Percentiles rank a stretch among this genome's conserved stretches.
These are phyloP conservation scores for Sporothrix dimorphospora DNA, from an alignment of 2,329 filamentous ascomycete genomes.

Conservation along the genomic window DNA sequence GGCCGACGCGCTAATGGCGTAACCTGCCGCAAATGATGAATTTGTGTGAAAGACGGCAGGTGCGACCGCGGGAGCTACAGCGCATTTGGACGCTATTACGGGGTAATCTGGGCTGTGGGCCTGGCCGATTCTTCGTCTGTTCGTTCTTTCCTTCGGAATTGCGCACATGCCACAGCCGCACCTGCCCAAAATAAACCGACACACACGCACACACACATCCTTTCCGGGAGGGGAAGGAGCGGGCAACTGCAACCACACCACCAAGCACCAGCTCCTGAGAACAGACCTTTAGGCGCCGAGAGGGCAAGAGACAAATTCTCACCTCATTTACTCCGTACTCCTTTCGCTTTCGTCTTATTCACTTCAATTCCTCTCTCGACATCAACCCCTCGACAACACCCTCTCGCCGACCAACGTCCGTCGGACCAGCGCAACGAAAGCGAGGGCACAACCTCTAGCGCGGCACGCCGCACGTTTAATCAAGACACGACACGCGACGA, in stretches of 20 bases:
- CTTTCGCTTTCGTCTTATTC: neutral
- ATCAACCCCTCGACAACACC: neutral
- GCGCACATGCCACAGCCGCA: conserved; percentile 29
- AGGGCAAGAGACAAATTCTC: conserved; percentile 8
- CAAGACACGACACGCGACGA: conserved; percentile 11
- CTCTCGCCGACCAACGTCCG: neutral
- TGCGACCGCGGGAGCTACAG: conserved; percentile 3
- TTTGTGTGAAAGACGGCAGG: neutral
- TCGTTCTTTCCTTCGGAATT: conserved; percentile 7
- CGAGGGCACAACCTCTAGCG: neutral
- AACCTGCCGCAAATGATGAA: conserved; percentile 21
- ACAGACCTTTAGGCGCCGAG: conserved; percentile 17
- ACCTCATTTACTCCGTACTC: neutral
- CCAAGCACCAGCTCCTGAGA: neutral
- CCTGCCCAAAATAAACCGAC: conserved; percentile 21
- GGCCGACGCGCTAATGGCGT: conserved; percentile 22
- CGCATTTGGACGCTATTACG: neutral
- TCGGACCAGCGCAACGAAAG: neutral
- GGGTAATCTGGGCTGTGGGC: neutral
- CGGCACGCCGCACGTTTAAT: conserved; percentile 10
- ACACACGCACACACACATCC: neutral
- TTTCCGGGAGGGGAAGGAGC: conserved; percentile 9
- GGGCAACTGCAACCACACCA: conserved; percentile 17
- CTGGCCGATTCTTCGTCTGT: neutral
- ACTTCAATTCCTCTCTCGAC: neutral